Conservation (phyloP, 2,329 filamentous ascomycete species). For the Ustilaginoidea virens region DNA sequence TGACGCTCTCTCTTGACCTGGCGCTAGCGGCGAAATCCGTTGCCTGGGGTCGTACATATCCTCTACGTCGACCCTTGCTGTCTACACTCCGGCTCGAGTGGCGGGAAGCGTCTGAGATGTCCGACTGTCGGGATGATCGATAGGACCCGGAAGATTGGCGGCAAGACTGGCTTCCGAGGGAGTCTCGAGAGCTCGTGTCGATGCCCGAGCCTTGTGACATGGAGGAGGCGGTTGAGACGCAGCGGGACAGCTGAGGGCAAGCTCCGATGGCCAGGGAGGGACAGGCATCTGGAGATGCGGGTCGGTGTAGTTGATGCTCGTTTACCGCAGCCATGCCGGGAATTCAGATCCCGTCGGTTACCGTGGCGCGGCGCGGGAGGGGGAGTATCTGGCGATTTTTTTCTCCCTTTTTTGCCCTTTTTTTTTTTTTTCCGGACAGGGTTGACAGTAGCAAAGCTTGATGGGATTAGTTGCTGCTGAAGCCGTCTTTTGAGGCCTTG, state of each 20-base stretch:
- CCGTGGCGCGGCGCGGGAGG: background rate
- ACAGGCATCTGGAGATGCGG: slow-evolving; percentile 40
- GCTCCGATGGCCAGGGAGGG: slow-evolving; percentile 48
- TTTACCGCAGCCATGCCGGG: slow-evolving; percentile 18
- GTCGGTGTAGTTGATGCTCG: slow-evolving; percentile 13
- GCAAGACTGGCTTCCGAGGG: slow-evolving; percentile 35
- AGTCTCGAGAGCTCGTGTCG: slow-evolving; percentile 34
- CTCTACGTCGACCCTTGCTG: slow-evolving; percentile 42
- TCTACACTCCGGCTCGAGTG: slow-evolving; percentile 30
- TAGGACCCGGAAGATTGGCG: slow-evolving; percentile 50
- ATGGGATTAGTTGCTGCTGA: background rate
- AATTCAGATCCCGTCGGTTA: background rate
- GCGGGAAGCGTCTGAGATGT: slow-evolving; percentile 23
- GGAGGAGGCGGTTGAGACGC: slow-evolving; percentile 46
- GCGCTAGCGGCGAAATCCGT: slow-evolving; percentile 87
- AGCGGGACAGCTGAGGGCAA: slow-evolving; percentile 43
- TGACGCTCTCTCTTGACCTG: slow-evolving; percentile 79
- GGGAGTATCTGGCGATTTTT: no score
- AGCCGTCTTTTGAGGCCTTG: background rate
- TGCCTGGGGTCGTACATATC: slow-evolving; percentile 76
- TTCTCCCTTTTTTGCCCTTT: no score
- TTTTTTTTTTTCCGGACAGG: slow-evolving; percentile 1
- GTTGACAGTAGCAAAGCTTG: background rate
- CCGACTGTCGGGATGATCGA: slow-evolving; percentile 27
- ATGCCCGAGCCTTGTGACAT: slow-evolving; percentile 40